A percentile compares a stretch with the other conserved stretches of the same genome.
Evolutionary conservation across 805 yeast genomes (phyloP).

Genomic region (Wickerhamiella siamensis): DNA sequence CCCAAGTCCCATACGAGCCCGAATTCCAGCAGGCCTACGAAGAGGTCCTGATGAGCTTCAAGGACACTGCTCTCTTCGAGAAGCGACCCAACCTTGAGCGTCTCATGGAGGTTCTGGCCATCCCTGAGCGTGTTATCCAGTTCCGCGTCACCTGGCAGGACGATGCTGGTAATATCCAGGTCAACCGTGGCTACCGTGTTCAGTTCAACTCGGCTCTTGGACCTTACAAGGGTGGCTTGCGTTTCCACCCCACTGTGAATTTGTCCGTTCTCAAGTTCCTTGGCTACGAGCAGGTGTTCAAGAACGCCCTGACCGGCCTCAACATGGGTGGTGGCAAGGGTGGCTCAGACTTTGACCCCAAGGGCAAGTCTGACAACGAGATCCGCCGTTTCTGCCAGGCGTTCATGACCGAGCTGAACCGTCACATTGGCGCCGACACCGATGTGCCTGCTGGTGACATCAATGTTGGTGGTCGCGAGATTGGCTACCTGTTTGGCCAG

Average conservation of each 20-base stretch:
- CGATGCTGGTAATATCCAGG: conserved; percentile 81
- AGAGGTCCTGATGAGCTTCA: conserved; percentile 77
- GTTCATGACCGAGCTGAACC: conserved; percentile 88
- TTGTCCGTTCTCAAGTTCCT: conserved; percentile 87
- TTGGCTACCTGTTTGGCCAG: conserved; percentile 93
- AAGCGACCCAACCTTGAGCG: conserved; percentile 82
- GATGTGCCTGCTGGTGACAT: conserved; percentile 99
- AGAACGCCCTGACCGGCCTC: conserved; percentile 93
- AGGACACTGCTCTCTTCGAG: conserved; percentile 80
- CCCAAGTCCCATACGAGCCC: conserved; percentile 71
- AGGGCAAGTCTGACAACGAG: conserved; percentile 83
- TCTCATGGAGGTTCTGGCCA: conserved; percentile 77
- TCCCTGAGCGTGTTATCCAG: conserved; percentile 92
- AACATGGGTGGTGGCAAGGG: conserved; percentile 99
- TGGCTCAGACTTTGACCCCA: conserved; percentile 96
- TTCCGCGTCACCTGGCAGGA: conserved; percentile 98
- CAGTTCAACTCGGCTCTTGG: conserved; percentile 97
- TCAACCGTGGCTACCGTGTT: conserved; percentile 95
- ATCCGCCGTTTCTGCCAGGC: conserved; percentile 94
- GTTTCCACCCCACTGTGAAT: conserved; percentile 96
- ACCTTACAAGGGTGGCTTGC: conserved; percentile 97
- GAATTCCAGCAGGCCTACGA: conserved; percentile 98
- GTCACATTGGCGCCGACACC: conserved; percentile 93
- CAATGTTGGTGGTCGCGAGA: conserved; percentile 95
- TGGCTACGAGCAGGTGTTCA: conserved; percentile 97